Evolutionary conservation across 2,329 filamentous ascomycete genomes (phyloP).

Genomic region (Trichoderma oligosporum): DNA sequence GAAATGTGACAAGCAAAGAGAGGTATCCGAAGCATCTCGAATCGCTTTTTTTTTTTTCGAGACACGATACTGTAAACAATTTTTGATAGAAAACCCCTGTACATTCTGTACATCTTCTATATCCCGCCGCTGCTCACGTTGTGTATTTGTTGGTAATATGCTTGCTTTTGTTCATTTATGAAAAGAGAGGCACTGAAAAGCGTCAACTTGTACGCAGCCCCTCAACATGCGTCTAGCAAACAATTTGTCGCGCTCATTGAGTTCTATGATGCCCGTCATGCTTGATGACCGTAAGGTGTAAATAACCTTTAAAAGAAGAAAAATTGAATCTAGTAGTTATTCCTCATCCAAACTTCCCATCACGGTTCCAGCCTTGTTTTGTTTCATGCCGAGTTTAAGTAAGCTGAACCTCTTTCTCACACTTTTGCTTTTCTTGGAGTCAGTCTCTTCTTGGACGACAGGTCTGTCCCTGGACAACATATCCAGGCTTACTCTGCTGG

Average conservation of each 20-base stretch:
- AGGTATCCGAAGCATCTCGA: neutral
- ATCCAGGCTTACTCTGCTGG: constrained; percentile 30
- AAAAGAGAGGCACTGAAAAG: neutral
- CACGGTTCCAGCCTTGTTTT: constrained; percentile 50
- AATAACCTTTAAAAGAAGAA: neutral
- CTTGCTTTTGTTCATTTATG: neutral
- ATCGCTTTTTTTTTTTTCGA: neutral
- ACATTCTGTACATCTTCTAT: neutral
- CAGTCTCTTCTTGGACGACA: constrained; percentile 32
- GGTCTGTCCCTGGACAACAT: constrained; percentile 26
- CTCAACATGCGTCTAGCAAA: neutral
- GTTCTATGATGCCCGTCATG: neutral
- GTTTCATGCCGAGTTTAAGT: constrained; percentile 70
- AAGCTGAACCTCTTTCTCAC: constrained; percentile 77
- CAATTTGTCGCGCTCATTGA: neutral
- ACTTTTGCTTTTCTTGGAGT: constrained; percentile 51
- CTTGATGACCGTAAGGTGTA: neutral
- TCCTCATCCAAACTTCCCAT: constrained; percentile 57
- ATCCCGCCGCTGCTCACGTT: neutral
- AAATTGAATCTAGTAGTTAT: constrained; percentile 31
- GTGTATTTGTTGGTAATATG: neutral
- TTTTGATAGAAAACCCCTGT: neutral
- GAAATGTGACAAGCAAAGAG: neutral
- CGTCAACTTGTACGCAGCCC: neutral
- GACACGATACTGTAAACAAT: constrained; percentile 15